Conservation (phyloP, 2,329 filamentous ascomycete species). For the Penicillium fuscoglaucum region DNA sequence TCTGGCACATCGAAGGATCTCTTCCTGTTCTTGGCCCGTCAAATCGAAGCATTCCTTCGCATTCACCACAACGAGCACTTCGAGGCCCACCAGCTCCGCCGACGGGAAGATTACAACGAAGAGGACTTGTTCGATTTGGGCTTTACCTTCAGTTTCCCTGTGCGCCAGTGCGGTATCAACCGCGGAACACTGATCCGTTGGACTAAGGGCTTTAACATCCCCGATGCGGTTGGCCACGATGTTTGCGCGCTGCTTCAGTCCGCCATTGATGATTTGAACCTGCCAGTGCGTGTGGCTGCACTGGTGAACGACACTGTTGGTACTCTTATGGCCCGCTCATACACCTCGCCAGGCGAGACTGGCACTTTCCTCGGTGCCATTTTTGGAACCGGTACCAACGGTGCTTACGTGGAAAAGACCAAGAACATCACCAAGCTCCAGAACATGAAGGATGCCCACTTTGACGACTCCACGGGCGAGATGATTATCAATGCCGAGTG, state of each 20-base stretch:
- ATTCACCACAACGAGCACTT: slow-evolving; percentile 89
- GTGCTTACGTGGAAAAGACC: slow-evolving; percentile 93
- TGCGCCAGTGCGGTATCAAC: slow-evolving; percentile 92
- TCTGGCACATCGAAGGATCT: slow-evolving; percentile 83
- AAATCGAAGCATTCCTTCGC: slow-evolving; percentile 85
- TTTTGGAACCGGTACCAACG: slow-evolving; percentile 96
- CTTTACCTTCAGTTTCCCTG: slow-evolving; percentile 99
- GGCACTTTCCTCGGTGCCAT: slow-evolving; percentile 91
- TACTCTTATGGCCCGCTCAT: slow-evolving; percentile 95
- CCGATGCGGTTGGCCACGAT: slow-evolving; percentile 91
- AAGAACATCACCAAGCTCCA: slow-evolving; percentile 76
- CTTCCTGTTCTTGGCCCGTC: slow-evolving; percentile 87
- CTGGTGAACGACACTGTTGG: slow-evolving; percentile 97
- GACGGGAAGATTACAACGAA: slow-evolving; percentile 63
- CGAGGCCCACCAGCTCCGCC: slow-evolving; percentile 65
- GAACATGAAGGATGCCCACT: slow-evolving; percentile 55
- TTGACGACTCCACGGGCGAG: slow-evolving; percentile 77
- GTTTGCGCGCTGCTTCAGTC: slow-evolving; percentile 85
- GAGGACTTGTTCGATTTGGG: slow-evolving; percentile 87
- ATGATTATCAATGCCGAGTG: slow-evolving; percentile 99
- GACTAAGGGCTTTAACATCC: slow-evolving; percentile 98
- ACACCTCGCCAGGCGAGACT: slow-evolving; percentile 84
- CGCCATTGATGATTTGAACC: slow-evolving; percentile 80
- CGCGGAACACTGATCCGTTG: slow-evolving; percentile 91
- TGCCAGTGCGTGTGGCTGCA: slow-evolving; percentile 92